phyloP scores from a whole-genome alignment of 495 filamentous ascomycete genomes.

The Penicillium cinerascens region DNA sequence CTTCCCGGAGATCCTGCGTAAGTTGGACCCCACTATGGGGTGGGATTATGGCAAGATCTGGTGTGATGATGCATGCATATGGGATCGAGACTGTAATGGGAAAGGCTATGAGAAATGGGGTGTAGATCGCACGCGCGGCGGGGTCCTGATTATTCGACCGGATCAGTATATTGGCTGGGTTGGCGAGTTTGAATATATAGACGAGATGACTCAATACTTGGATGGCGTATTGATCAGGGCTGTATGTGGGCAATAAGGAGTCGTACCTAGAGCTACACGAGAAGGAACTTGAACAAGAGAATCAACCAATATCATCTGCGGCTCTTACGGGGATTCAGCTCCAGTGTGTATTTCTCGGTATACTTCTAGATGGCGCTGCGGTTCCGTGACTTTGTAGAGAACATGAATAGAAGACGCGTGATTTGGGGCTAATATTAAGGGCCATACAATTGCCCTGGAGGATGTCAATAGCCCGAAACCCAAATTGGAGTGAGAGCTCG shows the following conservation, averaged over 20 bases:
- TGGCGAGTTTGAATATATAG: constrained; percentile 52
- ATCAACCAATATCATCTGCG: neutral
- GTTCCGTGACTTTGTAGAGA: too few species aligned
- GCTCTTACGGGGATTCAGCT: neutral
- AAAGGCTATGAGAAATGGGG: constrained; percentile 60
- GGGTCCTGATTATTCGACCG: constrained; percentile 54
- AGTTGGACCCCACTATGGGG: constrained; percentile 47
- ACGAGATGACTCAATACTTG: constrained; percentile 35
- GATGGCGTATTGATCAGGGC: constrained; percentile 18
- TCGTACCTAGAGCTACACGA: neutral
- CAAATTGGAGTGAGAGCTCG: too few species aligned
- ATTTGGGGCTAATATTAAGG: too few species aligned
- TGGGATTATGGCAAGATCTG: constrained; percentile 65
- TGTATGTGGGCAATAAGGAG: neutral
- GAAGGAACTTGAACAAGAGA: neutral
- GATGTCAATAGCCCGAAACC: too few species aligned
- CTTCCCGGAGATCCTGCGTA: constrained; percentile 55
- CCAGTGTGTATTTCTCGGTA: too few species aligned
- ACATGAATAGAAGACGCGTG: too few species aligned
- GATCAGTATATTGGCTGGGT: constrained; percentile 65
- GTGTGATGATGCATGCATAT: constrained; percentile 57
- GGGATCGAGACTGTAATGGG: constrained; percentile 53
- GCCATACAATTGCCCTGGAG: too few species aligned
- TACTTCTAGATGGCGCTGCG: too few species aligned
- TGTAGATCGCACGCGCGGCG: constrained; percentile 55